Evolutionary conservation across 1,139 yeast genomes (phyloP).

Genomic region (Geotrichum citri-aurantii): DNA sequence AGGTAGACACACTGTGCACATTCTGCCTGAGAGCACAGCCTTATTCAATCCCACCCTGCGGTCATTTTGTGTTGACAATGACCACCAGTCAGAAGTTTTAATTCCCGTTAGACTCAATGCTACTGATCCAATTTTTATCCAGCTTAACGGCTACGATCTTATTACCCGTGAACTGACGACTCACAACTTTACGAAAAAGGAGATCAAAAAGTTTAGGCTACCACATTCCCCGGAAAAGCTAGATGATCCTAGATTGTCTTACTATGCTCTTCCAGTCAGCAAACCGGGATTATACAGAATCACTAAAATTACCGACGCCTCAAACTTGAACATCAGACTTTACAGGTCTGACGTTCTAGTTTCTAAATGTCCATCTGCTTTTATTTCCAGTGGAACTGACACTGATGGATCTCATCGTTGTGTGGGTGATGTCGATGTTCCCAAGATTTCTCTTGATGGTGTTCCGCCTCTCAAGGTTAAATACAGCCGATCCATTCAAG

Average conservation of each 20-base stretch:
- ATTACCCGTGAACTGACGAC: conserved; percentile 45
- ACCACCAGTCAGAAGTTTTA: conserved; percentile 32
- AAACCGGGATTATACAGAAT: conserved; percentile 73
- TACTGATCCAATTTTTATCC: conserved; percentile 65
- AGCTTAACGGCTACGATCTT: conserved; percentile 57
- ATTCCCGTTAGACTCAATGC: conserved; percentile 82
- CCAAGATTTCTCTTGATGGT: conserved; percentile 59
- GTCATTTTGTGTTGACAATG: conserved; percentile 54
- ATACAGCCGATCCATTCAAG: conserved; percentile 54
- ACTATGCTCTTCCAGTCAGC: conserved; percentile 52
- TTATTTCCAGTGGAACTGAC: conserved; percentile 36
- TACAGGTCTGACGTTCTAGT: conserved; percentile 60
- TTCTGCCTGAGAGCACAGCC: conserved; percentile 88
- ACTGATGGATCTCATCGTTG: conserved; percentile 47
- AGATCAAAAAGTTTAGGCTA: conserved; percentile 40
- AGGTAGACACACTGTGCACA: conserved; percentile 81
- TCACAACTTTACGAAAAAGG: conserved; percentile 52
- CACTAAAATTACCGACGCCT: conserved; percentile 57
- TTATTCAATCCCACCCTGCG: conserved; percentile 69
- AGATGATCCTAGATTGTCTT: conserved; percentile 37
- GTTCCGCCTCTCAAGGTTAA: conserved; percentile 68
- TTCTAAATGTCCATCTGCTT: conserved; percentile 72
- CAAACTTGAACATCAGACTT: conserved; percentile 54
- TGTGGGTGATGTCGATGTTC: conserved; percentile 51
- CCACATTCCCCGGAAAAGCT: conserved; percentile 37